phyloP scores from a whole-genome alignment of 495 filamentous ascomycete genomes.

The Penicillium angulare region DNA sequence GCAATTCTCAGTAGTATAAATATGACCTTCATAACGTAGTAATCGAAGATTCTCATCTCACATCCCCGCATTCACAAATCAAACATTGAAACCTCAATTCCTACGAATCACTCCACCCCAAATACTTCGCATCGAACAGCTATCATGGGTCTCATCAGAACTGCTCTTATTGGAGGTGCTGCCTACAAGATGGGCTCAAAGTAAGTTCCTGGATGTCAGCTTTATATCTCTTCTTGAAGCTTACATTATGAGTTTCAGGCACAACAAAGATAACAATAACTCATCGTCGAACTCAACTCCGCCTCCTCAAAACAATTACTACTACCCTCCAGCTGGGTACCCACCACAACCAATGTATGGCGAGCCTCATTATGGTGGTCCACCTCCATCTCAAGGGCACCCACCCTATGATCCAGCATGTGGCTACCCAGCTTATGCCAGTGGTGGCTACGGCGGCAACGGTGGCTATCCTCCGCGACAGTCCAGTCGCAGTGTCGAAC shows the following conservation, averaged over 20 bases:
- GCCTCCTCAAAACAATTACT: not conserved
- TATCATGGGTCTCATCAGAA: slow-evolving; percentile 21
- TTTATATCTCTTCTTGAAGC: not conserved
- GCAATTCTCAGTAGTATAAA: no score
- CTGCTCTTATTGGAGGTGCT: slow-evolving; percentile 10
- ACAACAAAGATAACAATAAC: not conserved
- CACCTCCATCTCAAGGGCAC: not conserved
- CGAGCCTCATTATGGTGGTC: not conserved
- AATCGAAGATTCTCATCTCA: not conserved
- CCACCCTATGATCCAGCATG: not conserved
- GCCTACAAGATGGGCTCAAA: slow-evolving; percentile 10
- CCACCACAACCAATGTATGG: not conserved
- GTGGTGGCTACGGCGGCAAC: not conserved
- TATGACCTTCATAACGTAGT: not conserved
- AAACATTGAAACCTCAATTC: not conserved
- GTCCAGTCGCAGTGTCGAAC: not conserved
- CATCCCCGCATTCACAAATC: not conserved
- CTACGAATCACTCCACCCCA: not conserved
- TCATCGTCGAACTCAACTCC: not conserved
- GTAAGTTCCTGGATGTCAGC: not conserved
- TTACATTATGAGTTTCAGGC: not conserved
- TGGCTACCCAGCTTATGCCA: not conserved
- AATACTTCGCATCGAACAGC: not conserved
- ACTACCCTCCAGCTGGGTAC: not conserved
- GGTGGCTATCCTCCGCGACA: not conserved